Percentiles rank a stretch among this genome's conserved stretches.
These are phyloP conservation scores for Selaginella moellendorffii DNA, from an alignment of 75 land plant species.

Conservation along the genomic window DNA sequence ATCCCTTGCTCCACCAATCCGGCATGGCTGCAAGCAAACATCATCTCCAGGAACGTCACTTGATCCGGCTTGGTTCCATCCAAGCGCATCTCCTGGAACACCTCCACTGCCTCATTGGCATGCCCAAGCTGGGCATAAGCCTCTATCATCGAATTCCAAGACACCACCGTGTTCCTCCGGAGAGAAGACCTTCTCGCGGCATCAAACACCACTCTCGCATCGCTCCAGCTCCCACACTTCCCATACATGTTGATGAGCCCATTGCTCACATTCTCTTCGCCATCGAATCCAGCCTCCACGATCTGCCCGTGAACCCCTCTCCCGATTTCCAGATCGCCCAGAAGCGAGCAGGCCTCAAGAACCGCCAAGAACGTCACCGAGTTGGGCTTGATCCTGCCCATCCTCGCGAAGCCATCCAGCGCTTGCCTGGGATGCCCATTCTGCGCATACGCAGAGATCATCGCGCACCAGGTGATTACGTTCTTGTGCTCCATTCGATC, in stretches of 20 bases:
- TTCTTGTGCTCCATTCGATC: neutral
- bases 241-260: slow-evolving; percentile 26
- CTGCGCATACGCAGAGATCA: slow-evolving; percentile 15
- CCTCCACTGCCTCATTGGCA: slow-evolving; percentile 24
- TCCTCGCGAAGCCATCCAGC: slow-evolving; percentile 26
- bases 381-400: slow-evolving; percentile 28
- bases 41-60: slow-evolving; percentile 39
- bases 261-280: slow-evolving; percentile 32
- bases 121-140: slow-evolving; percentile 33
- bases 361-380: slow-evolving; percentile 30
- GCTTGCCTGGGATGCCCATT: neutral
- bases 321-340: slow-evolving; percentile 30
- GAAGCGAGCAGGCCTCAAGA: slow-evolving; percentile 35
- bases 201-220: slow-evolving; percentile 20
- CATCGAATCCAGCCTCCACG: slow-evolving; percentile 15
- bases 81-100: slow-evolving; percentile 30
- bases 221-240: neutral
- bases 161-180: slow-evolving; percentile 37
- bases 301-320: slow-evolving; percentile 38
- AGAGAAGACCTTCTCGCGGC: slow-evolving; percentile 12
- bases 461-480: slow-evolving; percentile 14
- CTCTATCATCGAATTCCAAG: slow-evolving; percentile 53
- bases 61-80: slow-evolving; percentile 30
- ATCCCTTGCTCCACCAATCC: slow-evolving; percentile 36
- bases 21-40: slow-evolving; percentile 47